phyloP scores from a whole-genome alignment of 495 filamentous ascomycete genomes.

The Penicillium taxi region DNA sequence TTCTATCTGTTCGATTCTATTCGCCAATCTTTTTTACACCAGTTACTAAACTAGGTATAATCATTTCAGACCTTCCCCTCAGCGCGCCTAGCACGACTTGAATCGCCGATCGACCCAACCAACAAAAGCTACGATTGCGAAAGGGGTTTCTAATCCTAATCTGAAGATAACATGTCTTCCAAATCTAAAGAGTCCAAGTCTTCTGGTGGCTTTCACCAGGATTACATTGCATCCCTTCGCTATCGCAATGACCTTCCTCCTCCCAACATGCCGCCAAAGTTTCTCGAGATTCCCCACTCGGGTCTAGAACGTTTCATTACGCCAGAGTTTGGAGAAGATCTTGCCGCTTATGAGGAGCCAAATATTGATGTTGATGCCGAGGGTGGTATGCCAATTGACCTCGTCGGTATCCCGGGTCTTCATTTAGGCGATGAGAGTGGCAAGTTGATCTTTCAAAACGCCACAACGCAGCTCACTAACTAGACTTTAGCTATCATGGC shows the following conservation, averaged over 20 bases:
- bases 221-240: slow-evolving; percentile 90
- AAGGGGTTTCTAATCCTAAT: not conserved
- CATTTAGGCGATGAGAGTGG: slow-evolving; percentile 94
- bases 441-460: slow-evolving; percentile 38
- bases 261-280: slow-evolving; percentile 87
- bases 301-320: slow-evolving; percentile 83
- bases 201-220: slow-evolving; percentile 71
- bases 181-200: slow-evolving; percentile 38
- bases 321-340: slow-evolving; percentile 74
- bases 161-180: slow-evolving; percentile 21
- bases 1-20: no score
- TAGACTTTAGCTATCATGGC: slow-evolving; percentile 65
- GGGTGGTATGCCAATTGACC: slow-evolving; percentile 92
- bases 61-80: no score
- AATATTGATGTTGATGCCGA: slow-evolving; percentile 97
- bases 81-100: no score
- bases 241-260: slow-evolving; percentile 93
- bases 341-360: slow-evolving; percentile 83
- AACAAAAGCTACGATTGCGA: not conserved
- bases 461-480: not conserved
- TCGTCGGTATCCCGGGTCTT: slow-evolving; percentile 87
- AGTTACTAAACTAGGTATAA: no score
- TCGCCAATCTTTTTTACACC: no score
- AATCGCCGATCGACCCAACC: no score
- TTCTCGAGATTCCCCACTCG: slow-evolving; percentile 90